Evolutionary conservation across 2,329 filamentous ascomycete genomes (phyloP), one percentile per base, ranked within the genome.

Genomic region (Penicillium vulpinum): DNA sequence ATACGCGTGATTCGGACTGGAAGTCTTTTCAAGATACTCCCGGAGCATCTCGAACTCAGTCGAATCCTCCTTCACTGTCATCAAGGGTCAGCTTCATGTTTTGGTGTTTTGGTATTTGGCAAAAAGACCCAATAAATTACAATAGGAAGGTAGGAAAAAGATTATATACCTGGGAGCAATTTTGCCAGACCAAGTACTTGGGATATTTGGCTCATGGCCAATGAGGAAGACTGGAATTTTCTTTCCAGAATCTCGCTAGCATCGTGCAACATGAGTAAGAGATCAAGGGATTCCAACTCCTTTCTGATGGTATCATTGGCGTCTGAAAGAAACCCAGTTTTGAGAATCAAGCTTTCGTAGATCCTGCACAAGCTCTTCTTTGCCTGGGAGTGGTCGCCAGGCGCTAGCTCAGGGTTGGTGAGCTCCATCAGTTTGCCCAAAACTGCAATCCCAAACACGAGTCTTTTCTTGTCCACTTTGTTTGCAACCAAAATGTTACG

Each of bases 101-200:
- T 31, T 31, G 15, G 21, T 28, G 4, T 15, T 45, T 18, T 16
- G 26, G n/a, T n/a, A n/a, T n/a, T n/a, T n/a, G n/a, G n/a, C n/a
- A 5, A 24, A 21, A 44, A 5, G 13, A 41, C 3, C 1, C 24
- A 47, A n/a, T 2, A 24, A 9, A 13, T 13, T 16, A 41, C 9
- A 11, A 22, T 3, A 54, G 16, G 1, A 2, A 28, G 4, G 4
- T 2, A 6, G 3, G n/a, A n/a, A 16, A 31, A 8, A 22, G 11
- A 2, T 9, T 15, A n/a, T 35, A 18, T 33, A 59, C 57, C 53
- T 40, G 48, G 53, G 4, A 8, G 11, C 54, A 59, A 52, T 13
- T 29, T 41, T 18, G 54, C 57, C 22, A 59, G 16, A 36, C 54
- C 38, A 16, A 57, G 44, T 8, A 26, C 53, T 11, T 39, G 44